Evolutionary conservation across 2,329 filamentous ascomycete genomes (phyloP), one percentile per base, ranked within the genome.

Genomic region (Curvularia verruculosa): DNA sequence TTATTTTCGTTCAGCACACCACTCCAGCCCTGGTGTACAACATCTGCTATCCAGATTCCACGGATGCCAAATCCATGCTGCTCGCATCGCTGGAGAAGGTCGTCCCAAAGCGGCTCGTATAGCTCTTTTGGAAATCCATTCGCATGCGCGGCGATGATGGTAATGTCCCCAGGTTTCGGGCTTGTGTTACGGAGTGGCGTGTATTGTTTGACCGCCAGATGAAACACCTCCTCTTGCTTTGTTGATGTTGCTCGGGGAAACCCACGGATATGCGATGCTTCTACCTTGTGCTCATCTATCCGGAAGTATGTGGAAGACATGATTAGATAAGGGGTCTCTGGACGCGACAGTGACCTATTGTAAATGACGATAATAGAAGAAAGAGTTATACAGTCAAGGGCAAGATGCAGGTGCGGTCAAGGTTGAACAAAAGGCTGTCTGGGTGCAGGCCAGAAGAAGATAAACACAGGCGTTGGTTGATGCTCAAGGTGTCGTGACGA

Each of bases 111-210:
- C 0, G 94, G 90, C 69, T 97, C 93, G 72, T 97, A 97, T 2
- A 97, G 78, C 81, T 98, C 94, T 89, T 97, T 98, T 10, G 91
- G 90, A 65, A 97, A 96, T 10, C 89, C 94, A 79, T 97, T 97
- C 48, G 92, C 94, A 78, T 97, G 93, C 4, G 89, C 89, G 10
- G 85, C 92, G 53, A 98, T 87, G 56, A 98, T 87, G 19, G 92
- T 97, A 8, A 97, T 80, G 75, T 95, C 91, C 31, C 91, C 90
- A 1, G 86, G 84, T 60, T 86, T 82, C 0, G 91, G 89, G 23
- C 80, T 76, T 0, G 81, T 82, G 67, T 93, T 92, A 70, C 88
- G 84, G 53, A 86, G 80, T 1, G 93, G 93, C 0, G 85, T 89
- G 73, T 98, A 98, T 73, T 97, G 91, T 80, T 96, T 97, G 51